Base-by-base conservation (phyloP, 805 yeast genomes). In the Wickerhamiella vanderwaltii region DNA sequence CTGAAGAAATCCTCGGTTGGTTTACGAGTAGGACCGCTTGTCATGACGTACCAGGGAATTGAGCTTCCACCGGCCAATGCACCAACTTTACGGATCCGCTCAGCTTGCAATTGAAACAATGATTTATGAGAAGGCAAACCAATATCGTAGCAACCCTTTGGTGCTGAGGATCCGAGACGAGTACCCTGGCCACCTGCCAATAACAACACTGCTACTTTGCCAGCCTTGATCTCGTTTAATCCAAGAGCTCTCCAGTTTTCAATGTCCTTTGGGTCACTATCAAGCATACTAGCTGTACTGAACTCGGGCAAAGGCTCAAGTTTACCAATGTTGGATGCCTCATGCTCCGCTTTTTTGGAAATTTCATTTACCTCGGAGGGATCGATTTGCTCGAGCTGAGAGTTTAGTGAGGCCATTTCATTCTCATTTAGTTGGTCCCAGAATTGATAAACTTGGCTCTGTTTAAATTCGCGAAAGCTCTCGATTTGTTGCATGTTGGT, bases 101-200 rank as follows among this genome's bases (percentile, higher is more conserved):
- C 96, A 17, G 94, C 91, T 64, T 91, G 99, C 43, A 91, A 71
- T 60, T 86, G 95, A 61, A 91, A 91, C 44, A 91, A 65, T 1
- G 94, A 74, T 58, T 84, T 84, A 25, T 70, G 68, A 2, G 94
- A 82, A 1, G 95, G 95, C 38, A 91, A 70, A 0, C 79, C 79
- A 46, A 91, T 78, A 58, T 88, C 74, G 57, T 75, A 91, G 61
- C 96, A 88, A 1, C 99, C 99, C 61, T 91, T 91, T 28, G 99
- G 99, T 19, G 66, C 74, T 3, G 76, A 65, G 1, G 95, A 85
- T 1, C 98, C 98, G 42, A 91, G 67, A 48, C 99, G 71, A 6
- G 96, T 82, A 24, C 99, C 99, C 61, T 91, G 98, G 38, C 99
- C 99, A 43, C 99, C 99, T 9, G 99, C 96, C 82, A 91, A 79